phyloP scores from a whole-genome alignment of 2,329 filamentous ascomycete species.

The Didymella sp. region DNA sequence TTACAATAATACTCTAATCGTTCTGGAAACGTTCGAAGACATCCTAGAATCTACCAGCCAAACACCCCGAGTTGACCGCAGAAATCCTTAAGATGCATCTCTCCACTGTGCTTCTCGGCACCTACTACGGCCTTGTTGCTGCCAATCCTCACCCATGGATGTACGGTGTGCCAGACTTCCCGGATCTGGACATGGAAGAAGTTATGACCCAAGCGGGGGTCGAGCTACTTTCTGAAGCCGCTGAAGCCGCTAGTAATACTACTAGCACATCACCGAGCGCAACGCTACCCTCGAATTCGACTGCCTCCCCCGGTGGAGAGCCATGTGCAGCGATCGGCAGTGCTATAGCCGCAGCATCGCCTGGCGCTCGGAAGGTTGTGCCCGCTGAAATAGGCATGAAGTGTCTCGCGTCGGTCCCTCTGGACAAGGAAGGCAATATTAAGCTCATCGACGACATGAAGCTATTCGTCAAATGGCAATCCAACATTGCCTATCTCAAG shows the following conservation, averaged over 20 bases:
- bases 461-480: constrained; percentile 49
- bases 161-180: constrained; percentile 43
- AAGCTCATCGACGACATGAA: constrained; percentile 47
- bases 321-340: constrained; percentile 45
- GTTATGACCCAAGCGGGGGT: constrained; percentile 35
- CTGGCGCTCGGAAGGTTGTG: constrained; percentile 37
- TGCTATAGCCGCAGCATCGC: constrained; percentile 35
- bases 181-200: constrained; percentile 38
- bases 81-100: constrained; percentile 28
- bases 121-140: constrained; percentile 28
- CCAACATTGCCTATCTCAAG: constrained; percentile 50
- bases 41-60: neutral
- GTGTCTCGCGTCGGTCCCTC: constrained; percentile 49
- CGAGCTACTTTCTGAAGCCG: constrained; percentile 21
- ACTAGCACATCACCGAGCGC: constrained; percentile 21
- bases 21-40: constrained; percentile 10
- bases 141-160: constrained; percentile 41
- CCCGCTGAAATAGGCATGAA: constrained; percentile 45
- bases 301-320: constrained; percentile 32
- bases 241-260: constrained; percentile 26
- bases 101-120: constrained; percentile 28
- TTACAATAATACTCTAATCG: constrained; percentile 21
- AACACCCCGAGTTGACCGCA: neutral
- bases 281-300: constrained; percentile 24
- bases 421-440: constrained; percentile 44